These are phyloP conservation scores for Chiua sp. DNA, from an alignment of 1,284 basidiomycete species.

Conservation along the genomic window DNA sequence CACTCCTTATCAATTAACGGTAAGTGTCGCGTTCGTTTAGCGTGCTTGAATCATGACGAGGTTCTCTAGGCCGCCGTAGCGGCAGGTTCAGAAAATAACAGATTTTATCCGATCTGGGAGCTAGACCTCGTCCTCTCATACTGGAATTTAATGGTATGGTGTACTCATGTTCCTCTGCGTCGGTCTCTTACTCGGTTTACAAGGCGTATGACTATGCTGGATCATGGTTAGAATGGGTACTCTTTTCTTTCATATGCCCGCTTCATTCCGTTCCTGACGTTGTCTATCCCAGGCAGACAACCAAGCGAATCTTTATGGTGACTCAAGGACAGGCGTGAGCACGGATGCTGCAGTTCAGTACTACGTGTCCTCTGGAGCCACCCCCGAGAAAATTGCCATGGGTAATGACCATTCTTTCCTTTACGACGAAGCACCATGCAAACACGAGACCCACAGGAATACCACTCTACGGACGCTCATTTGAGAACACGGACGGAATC, in stretches of 20 bases:
- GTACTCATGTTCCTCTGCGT: background rate
- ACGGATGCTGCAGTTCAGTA: slow-evolving; percentile 76
- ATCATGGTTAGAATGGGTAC: slow-evolving; percentile 62
- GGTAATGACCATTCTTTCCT: slow-evolving; percentile 49
- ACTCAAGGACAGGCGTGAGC: slow-evolving; percentile 61
- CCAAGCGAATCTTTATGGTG: slow-evolving; percentile 84
- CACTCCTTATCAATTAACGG: slow-evolving; percentile 63
- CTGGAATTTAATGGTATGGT: slow-evolving; percentile 90
- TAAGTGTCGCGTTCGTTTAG: slow-evolving; percentile 7
- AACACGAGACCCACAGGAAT: slow-evolving; percentile 54
- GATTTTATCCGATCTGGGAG: slow-evolving; percentile 66
- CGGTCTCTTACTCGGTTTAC: slow-evolving; percentile 8
- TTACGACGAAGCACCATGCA: background rate
- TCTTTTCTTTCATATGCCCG: slow-evolving; percentile 6
- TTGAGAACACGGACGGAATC: slow-evolving; percentile 79
- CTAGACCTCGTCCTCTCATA: slow-evolving; percentile 81
- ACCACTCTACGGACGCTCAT: slow-evolving; percentile 86
- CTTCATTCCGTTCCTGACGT: background rate
- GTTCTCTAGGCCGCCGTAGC: slow-evolving; percentile 46
- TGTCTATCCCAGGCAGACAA: slow-evolving; percentile 58
- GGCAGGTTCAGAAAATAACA: slow-evolving; percentile 74
- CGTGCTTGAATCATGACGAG: background rate
- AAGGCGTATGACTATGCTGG: slow-evolving; percentile 83
- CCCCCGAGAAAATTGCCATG: slow-evolving; percentile 75
- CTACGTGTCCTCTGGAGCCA: slow-evolving; percentile 73